Percentiles rank a stretch among this genome's conserved stretches.
These are phyloP conservation scores for Basipetospora chlamydospora DNA, from an alignment of 2,329 filamentous ascomycete genomes.

Conservation along the genomic window DNA sequence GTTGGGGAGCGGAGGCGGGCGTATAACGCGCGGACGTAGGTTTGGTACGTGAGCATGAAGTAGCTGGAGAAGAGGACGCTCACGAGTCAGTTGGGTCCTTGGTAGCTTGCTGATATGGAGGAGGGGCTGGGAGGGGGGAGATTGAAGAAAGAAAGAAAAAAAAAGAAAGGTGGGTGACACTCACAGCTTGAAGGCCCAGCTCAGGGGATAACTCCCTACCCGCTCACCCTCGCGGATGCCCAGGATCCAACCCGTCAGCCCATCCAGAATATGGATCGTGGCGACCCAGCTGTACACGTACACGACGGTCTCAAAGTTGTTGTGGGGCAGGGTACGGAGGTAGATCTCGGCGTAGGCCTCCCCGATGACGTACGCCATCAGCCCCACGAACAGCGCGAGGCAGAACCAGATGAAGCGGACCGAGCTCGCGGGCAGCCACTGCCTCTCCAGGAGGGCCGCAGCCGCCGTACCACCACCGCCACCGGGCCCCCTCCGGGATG, in stretches of 20 bases:
- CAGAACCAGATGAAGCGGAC: conserved; percentile 58
- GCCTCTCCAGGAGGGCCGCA: conserved; percentile 28
- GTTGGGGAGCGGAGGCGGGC: conserved; percentile 49
- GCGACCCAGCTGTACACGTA: conserved; percentile 59
- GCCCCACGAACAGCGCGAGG: conserved; percentile 43
- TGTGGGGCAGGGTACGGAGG: conserved; percentile 49
- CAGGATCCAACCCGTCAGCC: conserved; percentile 50
- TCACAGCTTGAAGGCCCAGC: conserved; percentile 57
- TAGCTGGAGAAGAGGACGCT: conserved; percentile 38
- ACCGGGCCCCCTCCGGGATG: conserved; percentile 11
- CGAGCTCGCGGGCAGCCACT: conserved; percentile 51
- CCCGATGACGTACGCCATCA: conserved; percentile 52
- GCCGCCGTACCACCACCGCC: too few species aligned
- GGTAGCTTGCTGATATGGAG: too few species aligned
- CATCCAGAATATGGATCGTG: conserved; percentile 50
- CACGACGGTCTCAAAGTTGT: conserved; percentile 50
- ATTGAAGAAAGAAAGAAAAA: too few species aligned
- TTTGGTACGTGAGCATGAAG: conserved; percentile 57
- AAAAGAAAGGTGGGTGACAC: too few species aligned
- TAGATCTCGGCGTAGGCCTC: conserved; percentile 58
- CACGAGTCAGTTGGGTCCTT: too few species aligned
- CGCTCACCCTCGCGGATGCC: conserved; percentile 51
- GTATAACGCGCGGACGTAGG: conserved; percentile 54
- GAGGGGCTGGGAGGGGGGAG: too few species aligned
- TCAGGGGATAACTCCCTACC: conserved; percentile 55